Conservation (phyloP, 2,329 filamentous ascomycete species). For the Epichloe hybrida region DNA sequence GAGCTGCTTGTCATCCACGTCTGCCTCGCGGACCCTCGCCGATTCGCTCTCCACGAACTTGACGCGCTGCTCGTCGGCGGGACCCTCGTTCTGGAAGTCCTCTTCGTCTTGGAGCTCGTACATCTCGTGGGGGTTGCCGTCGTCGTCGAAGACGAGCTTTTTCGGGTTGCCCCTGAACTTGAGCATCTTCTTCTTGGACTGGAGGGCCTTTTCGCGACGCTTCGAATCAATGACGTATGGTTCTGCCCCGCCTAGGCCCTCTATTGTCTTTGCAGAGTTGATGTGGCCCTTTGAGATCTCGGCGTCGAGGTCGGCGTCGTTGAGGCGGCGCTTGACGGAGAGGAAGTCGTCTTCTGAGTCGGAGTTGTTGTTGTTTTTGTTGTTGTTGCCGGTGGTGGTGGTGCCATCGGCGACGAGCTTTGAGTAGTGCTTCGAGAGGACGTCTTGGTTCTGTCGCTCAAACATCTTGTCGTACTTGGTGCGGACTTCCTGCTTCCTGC, state of each 20-base stretch:
- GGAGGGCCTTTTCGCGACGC: conserved; percentile 86
- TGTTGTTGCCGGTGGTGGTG: conserved; percentile 27
- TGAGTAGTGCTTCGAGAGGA: conserved; percentile 84
- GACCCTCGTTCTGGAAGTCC: conserved; percentile 61
- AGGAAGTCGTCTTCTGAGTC: conserved; percentile 54
- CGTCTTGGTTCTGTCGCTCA: conserved; percentile 88
- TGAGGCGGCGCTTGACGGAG: conserved; percentile 75
- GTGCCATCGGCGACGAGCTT: conserved; percentile 60
- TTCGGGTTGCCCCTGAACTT: conserved; percentile 79
- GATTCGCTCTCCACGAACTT: conserved; percentile 68
- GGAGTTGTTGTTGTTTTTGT: conserved; percentile 11
- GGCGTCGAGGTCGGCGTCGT: conserved; percentile 49
- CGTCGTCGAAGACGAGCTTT: conserved; percentile 84
- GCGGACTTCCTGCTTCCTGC: conserved; percentile 59
- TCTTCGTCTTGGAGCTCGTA: conserved; percentile 84
- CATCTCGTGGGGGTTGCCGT: conserved; percentile 69
- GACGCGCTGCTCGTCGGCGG: conserved; percentile 60
- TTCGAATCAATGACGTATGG: conserved; percentile 84
- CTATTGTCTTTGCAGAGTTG: conserved; percentile 43
- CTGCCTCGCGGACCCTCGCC: conserved; percentile 56
- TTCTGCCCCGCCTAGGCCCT: conserved; percentile 54
- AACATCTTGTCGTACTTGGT: conserved; percentile 99
- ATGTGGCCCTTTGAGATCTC: conserved; percentile 31
- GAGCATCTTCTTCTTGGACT: conserved; percentile 85
- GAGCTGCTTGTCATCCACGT: conserved; percentile 69